Base-by-base conservation (phyloP, 202 grass and related monocot genomes). In the Hordeum pubiflorum region DNA sequence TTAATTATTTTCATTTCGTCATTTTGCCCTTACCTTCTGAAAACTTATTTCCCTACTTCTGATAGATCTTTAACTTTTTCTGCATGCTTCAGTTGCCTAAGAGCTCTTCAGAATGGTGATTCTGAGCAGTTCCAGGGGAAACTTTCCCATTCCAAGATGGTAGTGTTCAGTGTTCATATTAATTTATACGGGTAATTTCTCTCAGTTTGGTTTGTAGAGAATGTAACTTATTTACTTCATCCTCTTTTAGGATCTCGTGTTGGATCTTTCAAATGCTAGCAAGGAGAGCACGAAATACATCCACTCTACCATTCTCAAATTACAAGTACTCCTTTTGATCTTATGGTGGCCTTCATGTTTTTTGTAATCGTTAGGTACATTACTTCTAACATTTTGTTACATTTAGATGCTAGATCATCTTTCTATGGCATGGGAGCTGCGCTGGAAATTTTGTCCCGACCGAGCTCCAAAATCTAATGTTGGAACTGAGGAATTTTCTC, bases 241-340 rank as follows among this genome's bases (percentile, higher is more conserved):
- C 70, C 22, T 27, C 32, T 84, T 71, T 1, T 81, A 97, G 94
- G 89, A 94, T 88, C 78, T 97, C 82, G 83, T 97, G 54, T 75
- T 91, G 75, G 89, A 81, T 81, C 88, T 92, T 52, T 87, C 91
- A 81, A 92, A 88, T 89, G 81, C 94, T 86, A 97, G 94, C 86
- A 94, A 90, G 83, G 94, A 97, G 79, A 90, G 91, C 87, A 97
- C 89, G 21, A 91, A 90, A 86, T 90, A 87, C 81, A 97, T 97
- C 56, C 91, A 97, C 85, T 92, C 91, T 73, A 85, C 87, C 55
- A 84, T 97, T 81, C 72, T 93, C 48, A 91, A 91, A 82, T 81
- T 97, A 82, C 94, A 97, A 86, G 94, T 94, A 84, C 55, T 58
- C 60, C 39, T 79, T 69, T 18, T 63, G 71, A 82, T 65, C 21